Evolutionary conservation across 179 eudicot genomes (phyloP), one percentile per base, ranked within the genome.

Genomic region (Nepenthes alata): DNA sequence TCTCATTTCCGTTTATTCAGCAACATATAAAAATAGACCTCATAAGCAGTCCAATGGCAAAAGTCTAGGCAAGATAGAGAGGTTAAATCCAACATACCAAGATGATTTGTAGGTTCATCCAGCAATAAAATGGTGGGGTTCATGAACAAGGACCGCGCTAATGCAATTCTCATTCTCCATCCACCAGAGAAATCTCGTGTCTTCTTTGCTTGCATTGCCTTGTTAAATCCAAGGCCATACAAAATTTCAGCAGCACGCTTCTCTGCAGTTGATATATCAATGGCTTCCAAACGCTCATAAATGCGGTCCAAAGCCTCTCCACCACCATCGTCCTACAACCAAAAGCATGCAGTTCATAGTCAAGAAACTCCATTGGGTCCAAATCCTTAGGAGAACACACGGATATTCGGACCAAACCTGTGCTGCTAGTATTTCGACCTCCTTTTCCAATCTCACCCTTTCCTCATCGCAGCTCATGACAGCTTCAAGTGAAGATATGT

Each of bases 151-250:
- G 98, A 84, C 11, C 98, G 76, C 47, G 98, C 98, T 48, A 91
- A 69, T 66, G 98, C 98, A 77, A 91, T 91, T 66, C 98, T 83
- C 98, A 91, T 91, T 69, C 98, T 89, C 98, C 98, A 91, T 39
- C 98, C 98, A 75, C 98, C 98, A 74, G 98, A 91, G 60, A 91
- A 91, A 60, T 91, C 98, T 11, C 86, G 82, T 2, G 98, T 89
- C 75, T 86, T 91, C 80, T 91, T 86, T 56, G 64, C 86, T 73
- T 91, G 98, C 98, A 91, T 91, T 68, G 72, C 50, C 80, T 86
- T 91, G 78, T 69, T 54, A 72, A 91, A 91, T 37, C 98, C 98
- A 67, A 91, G 96, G 77, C 98, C 98, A 74, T 52, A 79, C 66
- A 91, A 74, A 53, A 91, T 91, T 77, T 91, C 98, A 60, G 96